phyloP scores from a whole-genome alignment of 805 yeast genomes.

The Lipomyces mesembrius region DNA sequence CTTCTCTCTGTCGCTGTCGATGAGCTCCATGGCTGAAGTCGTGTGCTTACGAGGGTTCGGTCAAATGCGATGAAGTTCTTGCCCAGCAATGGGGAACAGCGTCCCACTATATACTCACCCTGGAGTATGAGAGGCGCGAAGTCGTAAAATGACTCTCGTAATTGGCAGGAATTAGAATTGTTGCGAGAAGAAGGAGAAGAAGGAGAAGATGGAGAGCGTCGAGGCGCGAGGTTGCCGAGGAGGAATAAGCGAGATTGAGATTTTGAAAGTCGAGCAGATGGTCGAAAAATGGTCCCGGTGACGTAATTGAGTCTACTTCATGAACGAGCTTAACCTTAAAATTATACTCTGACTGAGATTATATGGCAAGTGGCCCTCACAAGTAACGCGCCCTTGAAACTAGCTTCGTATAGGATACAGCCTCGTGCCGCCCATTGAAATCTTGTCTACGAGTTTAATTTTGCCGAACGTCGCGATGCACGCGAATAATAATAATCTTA shows the following conservation, averaged over 20 bases:
- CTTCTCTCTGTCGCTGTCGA: constrained; percentile 7
- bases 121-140: neutral
- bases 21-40: neutral
- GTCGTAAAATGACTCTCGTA: neutral
- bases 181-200: neutral
- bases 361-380: too few relatives aligned
- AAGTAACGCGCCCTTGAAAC: too few relatives aligned
- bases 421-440: too few relatives aligned
- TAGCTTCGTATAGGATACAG: too few relatives aligned
- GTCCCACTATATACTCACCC: neutral
- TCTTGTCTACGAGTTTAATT: too few relatives aligned
- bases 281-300: neutral
- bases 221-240: neutral
- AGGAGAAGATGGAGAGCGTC: neutral
- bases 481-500: neutral
- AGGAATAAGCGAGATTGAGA: neutral
- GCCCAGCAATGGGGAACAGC: neutral
- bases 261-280: neutral
- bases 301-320: neutral
- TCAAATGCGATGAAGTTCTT: neutral
- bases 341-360: too few relatives aligned
- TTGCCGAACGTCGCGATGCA: too few relatives aligned
- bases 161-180: neutral
- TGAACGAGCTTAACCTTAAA: neutral
- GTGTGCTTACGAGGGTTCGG: neutral